A percentile compares a stretch with the other conserved stretches of the same genome.
Evolutionary conservation across 495 filamentous ascomycete species (phyloP).

Genomic region (Podospora didyma): DNA sequence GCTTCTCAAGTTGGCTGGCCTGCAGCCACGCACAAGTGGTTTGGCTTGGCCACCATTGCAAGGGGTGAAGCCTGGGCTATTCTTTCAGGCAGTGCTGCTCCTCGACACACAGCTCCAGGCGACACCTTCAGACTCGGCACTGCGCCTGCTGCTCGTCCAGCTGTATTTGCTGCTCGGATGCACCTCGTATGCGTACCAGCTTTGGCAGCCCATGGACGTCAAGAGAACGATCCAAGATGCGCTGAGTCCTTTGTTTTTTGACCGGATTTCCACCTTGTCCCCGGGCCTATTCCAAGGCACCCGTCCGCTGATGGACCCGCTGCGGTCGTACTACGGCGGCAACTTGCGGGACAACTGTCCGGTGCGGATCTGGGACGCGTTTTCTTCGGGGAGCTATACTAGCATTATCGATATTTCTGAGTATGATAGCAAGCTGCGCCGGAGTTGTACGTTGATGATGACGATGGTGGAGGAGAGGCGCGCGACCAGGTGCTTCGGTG

Average conservation of each 20-base stretch:
- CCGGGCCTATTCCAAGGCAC: slow-evolving; percentile 38
- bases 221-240: slow-evolving; percentile 50
- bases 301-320: slow-evolving; percentile 28
- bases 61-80: slow-evolving; percentile 23
- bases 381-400: slow-evolving; percentile 42
- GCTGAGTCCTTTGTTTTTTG: slow-evolving; percentile 42
- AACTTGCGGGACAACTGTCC: slow-evolving; percentile 34
- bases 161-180: slow-evolving; percentile 45
- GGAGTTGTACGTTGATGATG: slow-evolving; percentile 41
- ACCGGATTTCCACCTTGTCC: slow-evolving; percentile 49
- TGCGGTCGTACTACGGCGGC: slow-evolving; percentile 34
- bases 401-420: slow-evolving; percentile 37
- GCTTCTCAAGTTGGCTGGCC: slow-evolving; percentile 42
- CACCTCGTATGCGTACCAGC: slow-evolving; percentile 33
- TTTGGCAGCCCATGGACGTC: slow-evolving; percentile 42
- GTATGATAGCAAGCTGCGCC: slow-evolving; percentile 30
- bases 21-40: slow-evolving; percentile 13
- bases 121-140: slow-evolving; percentile 33
- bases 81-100: slow-evolving; percentile 44
- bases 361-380: slow-evolving; percentile 37
- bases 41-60: slow-evolving; percentile 24
- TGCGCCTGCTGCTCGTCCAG: slow-evolving; percentile 42
- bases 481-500: slow-evolving; percentile 31
- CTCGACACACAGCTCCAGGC: slow-evolving; percentile 39
- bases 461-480: slow-evolving; percentile 43